Conservation (phyloP, 768 basidiomycete species). For the Ramaria sp. region DNA sequence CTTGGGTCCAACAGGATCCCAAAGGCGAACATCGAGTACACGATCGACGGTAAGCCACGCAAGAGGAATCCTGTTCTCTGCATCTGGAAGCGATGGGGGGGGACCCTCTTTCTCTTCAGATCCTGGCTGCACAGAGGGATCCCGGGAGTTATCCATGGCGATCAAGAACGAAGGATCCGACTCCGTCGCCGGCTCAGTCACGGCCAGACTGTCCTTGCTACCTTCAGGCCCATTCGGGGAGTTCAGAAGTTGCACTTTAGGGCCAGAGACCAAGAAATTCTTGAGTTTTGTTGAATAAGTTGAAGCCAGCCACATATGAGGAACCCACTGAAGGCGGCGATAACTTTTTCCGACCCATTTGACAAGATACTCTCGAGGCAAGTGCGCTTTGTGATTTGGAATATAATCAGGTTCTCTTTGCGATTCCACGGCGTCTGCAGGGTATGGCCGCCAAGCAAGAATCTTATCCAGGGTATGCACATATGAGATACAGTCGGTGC, state of each 20-base stretch:
- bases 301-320: constrained; percentile 81
- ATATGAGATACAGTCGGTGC: constrained; percentile 69
- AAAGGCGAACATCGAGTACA: constrained; percentile 71
- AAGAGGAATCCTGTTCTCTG: constrained; percentile 60
- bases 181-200: constrained; percentile 12
- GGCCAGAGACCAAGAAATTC: constrained; percentile 61
- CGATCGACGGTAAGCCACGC: constrained; percentile 89
- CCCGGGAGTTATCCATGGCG: constrained; percentile 25
- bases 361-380: constrained; percentile 88
- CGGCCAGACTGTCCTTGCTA: constrained; percentile 18
- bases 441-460: constrained; percentile 84
- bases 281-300: constrained; percentile 58
- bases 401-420: constrained; percentile 25
- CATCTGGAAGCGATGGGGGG: constrained; percentile 45
- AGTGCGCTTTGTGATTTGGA: constrained; percentile 41
- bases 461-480: constrained; percentile 68
- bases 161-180: constrained; percentile 23
- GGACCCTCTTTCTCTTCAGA: constrained; percentile 13
- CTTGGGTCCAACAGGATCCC: constrained; percentile 29
- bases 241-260: constrained; percentile 54
- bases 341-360: constrained; percentile 82
- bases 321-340: constrained; percentile 76
- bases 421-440: constrained; percentile 50
- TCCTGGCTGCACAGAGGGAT: constrained; percentile 24
- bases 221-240: constrained; percentile 23